Conservation (phyloP, 1,139 yeast species). For the Taphrina betulina region DNA sequence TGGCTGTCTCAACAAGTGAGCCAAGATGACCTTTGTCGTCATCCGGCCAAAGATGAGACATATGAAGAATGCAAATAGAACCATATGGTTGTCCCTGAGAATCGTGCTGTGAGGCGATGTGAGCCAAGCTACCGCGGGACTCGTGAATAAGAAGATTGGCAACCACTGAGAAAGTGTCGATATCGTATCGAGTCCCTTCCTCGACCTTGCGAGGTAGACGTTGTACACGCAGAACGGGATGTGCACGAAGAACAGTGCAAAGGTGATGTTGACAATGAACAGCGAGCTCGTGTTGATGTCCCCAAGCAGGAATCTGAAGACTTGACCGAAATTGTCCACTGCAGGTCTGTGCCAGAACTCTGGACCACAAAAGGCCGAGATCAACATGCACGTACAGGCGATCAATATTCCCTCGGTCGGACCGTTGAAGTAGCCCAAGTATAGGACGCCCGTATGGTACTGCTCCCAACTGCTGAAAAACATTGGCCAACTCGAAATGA, state of each 20-base stretch:
- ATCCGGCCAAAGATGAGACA: constrained; percentile 73
- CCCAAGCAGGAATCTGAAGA: not conserved
- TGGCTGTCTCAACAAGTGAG: constrained; percentile 67
- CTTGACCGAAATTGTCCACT: constrained; percentile 37
- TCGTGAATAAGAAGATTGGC: constrained; percentile 43
- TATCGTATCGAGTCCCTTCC: constrained; percentile 49
- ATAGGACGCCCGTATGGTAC: constrained; percentile 60
- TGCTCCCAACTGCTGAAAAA: constrained; percentile 60
- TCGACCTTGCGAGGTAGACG: constrained; percentile 40
- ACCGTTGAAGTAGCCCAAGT: constrained; percentile 66
- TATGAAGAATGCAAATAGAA: constrained; percentile 58
- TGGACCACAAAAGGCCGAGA: constrained; percentile 63
- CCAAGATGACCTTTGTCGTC: constrained; percentile 55
- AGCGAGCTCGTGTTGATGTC: not conserved
- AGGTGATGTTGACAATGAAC: constrained; percentile 13
- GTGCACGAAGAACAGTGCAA: constrained; percentile 40
- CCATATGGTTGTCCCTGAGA: constrained; percentile 51
- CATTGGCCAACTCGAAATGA: constrained; percentile 67
- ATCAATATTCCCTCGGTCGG: constrained; percentile 78
- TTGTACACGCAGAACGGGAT: constrained; percentile 41
- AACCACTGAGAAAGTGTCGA: constrained; percentile 39
- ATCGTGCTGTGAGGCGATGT: constrained; percentile 46
- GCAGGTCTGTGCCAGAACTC: constrained; percentile 53
- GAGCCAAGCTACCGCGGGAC: constrained; percentile 45
- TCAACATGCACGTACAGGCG: constrained; percentile 54